phyloP scores from a whole-genome alignment of 371 early-diverging fungal genomes.

The Mortierella sp. region DNA sequence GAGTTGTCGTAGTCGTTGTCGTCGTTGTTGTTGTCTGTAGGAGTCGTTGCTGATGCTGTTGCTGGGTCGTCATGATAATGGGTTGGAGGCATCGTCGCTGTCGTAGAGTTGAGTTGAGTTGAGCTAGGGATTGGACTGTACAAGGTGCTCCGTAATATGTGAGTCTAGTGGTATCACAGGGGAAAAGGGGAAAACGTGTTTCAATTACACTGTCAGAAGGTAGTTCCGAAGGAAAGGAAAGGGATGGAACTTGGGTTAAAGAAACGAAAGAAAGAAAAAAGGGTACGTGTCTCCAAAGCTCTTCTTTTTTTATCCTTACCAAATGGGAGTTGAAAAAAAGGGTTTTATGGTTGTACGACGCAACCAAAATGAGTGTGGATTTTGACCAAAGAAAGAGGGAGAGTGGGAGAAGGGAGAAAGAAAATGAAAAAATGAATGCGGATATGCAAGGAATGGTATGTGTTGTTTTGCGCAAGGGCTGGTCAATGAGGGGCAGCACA shows the following conservation, averaged over 20 bases:
- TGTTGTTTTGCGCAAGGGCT: neutral
- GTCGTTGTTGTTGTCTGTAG: neutral
- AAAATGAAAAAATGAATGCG: neutral
- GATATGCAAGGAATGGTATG: conserved; percentile 5
- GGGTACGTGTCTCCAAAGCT: too few relatives aligned
- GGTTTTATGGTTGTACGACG: neutral
- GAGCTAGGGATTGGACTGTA: neutral
- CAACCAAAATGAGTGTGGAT: neutral
- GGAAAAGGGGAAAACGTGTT: neutral
- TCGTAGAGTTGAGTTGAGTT: neutral
- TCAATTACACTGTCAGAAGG: neutral
- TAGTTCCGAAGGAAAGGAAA: too few relatives aligned
- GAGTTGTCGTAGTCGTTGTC: neutral
- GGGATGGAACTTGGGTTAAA: too few relatives aligned
- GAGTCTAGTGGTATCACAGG: neutral
- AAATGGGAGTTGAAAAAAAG: neutral
- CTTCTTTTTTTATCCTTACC: neutral
- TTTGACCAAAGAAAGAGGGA: neutral
- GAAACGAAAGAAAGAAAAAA: neutral
- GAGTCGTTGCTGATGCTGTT: neutral
- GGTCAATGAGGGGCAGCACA: neutral
- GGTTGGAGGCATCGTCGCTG: neutral
- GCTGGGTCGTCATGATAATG: neutral
- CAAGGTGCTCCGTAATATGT: neutral
- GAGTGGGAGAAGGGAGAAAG: neutral